phyloP scores from a whole-genome alignment of 129 eudicot genomes.

The Arctium lappa region DNA sequence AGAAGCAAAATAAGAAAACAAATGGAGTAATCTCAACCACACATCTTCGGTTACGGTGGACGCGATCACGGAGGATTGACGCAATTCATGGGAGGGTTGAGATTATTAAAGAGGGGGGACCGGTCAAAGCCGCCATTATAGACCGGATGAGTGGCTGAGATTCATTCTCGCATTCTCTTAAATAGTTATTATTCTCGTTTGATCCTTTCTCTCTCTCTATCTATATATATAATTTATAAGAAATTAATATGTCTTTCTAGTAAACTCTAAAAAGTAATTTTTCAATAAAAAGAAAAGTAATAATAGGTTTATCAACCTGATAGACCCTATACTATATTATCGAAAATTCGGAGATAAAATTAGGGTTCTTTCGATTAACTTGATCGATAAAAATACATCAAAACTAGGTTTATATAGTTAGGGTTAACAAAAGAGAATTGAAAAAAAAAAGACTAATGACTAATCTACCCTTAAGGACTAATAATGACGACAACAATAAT shows the following conservation, averaged over 20 bases:
- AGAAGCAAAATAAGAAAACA: no score
- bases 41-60: no score
- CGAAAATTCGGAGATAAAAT: neutral
- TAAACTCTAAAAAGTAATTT: neutral
- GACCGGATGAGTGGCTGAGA: no score
- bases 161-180: no score
- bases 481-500: neutral
- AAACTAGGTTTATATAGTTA: neutral
- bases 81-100: no score
- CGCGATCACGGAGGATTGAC: no score
- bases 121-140: no score
- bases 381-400: neutral
- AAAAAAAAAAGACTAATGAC: neutral
- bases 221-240: neutral
- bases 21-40: no score
- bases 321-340: neutral
- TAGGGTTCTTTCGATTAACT: neutral
- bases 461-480: neutral
- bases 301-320: neutral
- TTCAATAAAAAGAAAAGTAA: neutral
- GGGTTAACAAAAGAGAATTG: neutral
- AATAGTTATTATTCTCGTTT: no score
- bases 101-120: no score
- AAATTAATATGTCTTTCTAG: neutral
- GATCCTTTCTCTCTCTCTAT: no score